Evolutionary conservation across 352 stramenopile genomes (phyloP), one percentile per base, ranked within the genome.

Genomic region (Pythium dissimile): DNA sequence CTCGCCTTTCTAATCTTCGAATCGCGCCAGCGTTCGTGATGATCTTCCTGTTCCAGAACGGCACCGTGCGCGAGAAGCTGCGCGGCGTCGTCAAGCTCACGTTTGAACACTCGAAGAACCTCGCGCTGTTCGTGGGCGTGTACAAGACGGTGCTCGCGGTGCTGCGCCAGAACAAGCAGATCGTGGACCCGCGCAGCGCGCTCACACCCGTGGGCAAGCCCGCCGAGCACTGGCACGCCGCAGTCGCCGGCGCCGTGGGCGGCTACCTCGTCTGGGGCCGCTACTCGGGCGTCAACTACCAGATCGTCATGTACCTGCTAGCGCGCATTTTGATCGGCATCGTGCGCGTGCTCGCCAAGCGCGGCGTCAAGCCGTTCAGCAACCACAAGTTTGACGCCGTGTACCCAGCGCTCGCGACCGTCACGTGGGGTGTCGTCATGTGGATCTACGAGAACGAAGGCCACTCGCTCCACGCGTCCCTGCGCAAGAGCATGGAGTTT

Each of bases 221-320:
- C 8, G 72, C 77, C 1, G 70, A 60, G 9, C 84, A 85, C 43
- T 92, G 80, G 84, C 82, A 95, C 62, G 83, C 86, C 31, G 80
- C 82, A 1, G 75, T 92, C 21, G 86, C 84, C 7, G 86, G 86
- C 23, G 84, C 67, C 18, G 64, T 94, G 23, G 86, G 81, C 38
- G 86, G 83, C 24, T 92, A 94, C 67, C 56, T 94, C 35, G 72
- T 94, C 18, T 95, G 86, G 86, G 84, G 80, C 2, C 80, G 80
- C 23, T 94, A 96, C 69, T 90, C 83, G 28, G 64, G 80, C 50
- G 83, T 96, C 44, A 96, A 96, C 72, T 94, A 87, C 70, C 86
- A 96, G 72, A 93, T 96, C 66, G 67, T 92, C 45, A 91, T 96
- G 86, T 96, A 96, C 62, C 67, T 96, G 23, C 64, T 96, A 27